phyloP scores from a whole-genome alignment of 2,329 filamentous ascomycete genomes.

The Dactylella cylindrospora region DNA sequence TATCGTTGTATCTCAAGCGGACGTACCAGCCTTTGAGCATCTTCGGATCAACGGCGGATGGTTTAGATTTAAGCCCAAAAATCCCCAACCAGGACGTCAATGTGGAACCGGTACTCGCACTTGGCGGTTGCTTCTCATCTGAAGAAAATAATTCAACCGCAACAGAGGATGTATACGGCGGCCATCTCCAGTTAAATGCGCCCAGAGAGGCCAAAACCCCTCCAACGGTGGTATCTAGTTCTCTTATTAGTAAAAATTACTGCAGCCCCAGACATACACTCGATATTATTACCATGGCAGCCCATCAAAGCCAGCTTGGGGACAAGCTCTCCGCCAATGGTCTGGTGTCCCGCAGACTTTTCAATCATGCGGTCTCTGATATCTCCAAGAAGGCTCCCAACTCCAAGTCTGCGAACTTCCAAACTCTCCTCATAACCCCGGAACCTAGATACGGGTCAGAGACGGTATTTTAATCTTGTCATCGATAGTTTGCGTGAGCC shows the following conservation, averaged over 20 bases:
- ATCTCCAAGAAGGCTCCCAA: conserved; percentile 82
- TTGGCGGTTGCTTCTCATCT: conserved; percentile 48
- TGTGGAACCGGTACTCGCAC: conserved; percentile 10
- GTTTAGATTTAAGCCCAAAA: conserved; percentile 33
- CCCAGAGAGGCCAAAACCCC: conserved; percentile 75
- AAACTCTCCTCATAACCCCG: conserved; percentile 76
- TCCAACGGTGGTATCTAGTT: conserved; percentile 80
- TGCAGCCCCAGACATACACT: neutral
- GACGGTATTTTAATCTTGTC: neutral
- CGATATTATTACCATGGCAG: conserved; percentile 45
- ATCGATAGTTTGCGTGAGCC: no score
- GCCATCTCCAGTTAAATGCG: conserved; percentile 77
- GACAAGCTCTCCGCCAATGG: conserved; percentile 54
- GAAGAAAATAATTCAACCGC: conserved; percentile 81
- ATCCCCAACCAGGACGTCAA: conserved; percentile 31
- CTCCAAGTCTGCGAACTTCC: conserved; percentile 87
- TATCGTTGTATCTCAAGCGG: conserved; percentile 86
- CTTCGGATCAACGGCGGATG: conserved; percentile 52
- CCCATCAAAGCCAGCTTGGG: conserved; percentile 48
- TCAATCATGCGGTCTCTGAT: conserved; percentile 72
- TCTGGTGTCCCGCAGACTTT: conserved; percentile 63
- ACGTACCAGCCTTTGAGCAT: conserved; percentile 78
- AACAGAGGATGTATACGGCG: conserved; percentile 88
- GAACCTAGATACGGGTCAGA: conserved; percentile 61
- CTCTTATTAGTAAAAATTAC: neutral